phyloP scores from a whole-genome alignment of 371 early-diverging fungal species.

The Hamiltosporidium tvaerminnensis region DNA sequence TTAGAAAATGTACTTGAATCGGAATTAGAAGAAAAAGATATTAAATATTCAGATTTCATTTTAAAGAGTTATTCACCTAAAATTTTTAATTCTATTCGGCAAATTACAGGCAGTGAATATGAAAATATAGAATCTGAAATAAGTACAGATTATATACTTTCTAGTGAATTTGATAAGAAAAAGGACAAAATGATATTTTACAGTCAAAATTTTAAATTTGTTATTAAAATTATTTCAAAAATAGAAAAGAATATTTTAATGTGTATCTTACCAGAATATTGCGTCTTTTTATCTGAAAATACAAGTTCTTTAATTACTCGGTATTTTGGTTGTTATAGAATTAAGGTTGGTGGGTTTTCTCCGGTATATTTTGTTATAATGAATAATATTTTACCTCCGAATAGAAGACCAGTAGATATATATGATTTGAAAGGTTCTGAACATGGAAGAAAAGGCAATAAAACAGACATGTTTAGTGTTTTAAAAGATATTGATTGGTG shows the following conservation, averaged over 20 bases:
- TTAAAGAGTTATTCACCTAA: not conserved
- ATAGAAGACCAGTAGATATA: not conserved
- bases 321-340: slow-evolving; percentile 16
- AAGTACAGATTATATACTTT: slow-evolving; percentile 4
- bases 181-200: slow-evolving; percentile 26
- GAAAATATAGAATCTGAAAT: not conserved
- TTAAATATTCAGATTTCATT: not conserved
- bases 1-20: too few relatives aligned
- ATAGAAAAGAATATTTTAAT: slow-evolving; percentile 16
- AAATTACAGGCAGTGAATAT: not conserved
- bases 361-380: slow-evolving; percentile 29
- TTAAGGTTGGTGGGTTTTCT: not conserved
- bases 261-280: slow-evolving; percentile 13
- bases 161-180: slow-evolving; percentile 19
- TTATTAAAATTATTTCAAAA: slow-evolving; percentile 30
- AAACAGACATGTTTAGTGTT: not conserved
- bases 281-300: slow-evolving; percentile 9
- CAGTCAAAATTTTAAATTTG: slow-evolving; percentile 21
- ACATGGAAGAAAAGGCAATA: slow-evolving; percentile 7
- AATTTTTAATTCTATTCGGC: not conserved
- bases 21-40: too few relatives aligned
- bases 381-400: slow-evolving; percentile 30
- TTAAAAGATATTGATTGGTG: slow-evolving; percentile 26
- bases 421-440: slow-evolving; percentile 42
- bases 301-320: slow-evolving; percentile 12